phyloP scores from a whole-genome alignment of 1,139 yeast genomes.

The Yamadazyma dushanensis region DNA sequence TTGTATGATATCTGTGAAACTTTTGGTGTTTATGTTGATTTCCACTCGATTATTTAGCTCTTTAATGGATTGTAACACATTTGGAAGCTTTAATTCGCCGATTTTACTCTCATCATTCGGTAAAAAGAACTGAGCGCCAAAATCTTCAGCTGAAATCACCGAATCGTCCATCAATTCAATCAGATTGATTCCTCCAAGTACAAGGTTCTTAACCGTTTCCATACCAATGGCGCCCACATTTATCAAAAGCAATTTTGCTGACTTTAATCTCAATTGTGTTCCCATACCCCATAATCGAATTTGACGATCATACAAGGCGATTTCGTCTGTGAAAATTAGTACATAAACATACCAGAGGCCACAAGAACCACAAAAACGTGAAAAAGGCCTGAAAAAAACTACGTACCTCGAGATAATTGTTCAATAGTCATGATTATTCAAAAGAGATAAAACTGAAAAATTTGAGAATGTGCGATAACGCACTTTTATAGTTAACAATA shows the following conservation, averaged over 20 bases:
- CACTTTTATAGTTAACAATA: neutral
- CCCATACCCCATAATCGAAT: conserved; percentile 96
- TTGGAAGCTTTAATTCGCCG: conserved; percentile 56
- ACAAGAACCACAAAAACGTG: too few species aligned
- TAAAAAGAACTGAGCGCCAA: conserved; percentile 79
- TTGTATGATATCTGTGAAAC: conserved; percentile 26
- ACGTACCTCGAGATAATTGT: conserved; percentile 19
- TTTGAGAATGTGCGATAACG: too few species aligned
- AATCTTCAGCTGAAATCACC: conserved; percentile 58
- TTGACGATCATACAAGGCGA: conserved; percentile 92
- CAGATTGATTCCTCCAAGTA: conserved; percentile 84
- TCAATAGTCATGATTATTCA: conserved; percentile 4
- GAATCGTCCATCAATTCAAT: conserved; percentile 68
- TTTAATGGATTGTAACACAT: conserved; percentile 54
- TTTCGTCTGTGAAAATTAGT: conserved; percentile 56
- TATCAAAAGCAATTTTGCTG: conserved; percentile 67
- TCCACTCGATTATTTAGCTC: conserved; percentile 80
- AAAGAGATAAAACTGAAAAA: too few species aligned
- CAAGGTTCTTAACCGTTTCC: conserved; percentile 81
- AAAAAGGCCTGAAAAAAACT: neutral
- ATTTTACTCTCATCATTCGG: conserved; percentile 47
- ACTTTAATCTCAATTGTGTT: conserved; percentile 79
- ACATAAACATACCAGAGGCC: neutral
- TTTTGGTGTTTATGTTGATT: conserved; percentile 40
- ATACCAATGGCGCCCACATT: conserved; percentile 74